Percentiles rank a stretch among this genome's conserved stretches.
Evolutionary conservation across 2,329 filamentous ascomycete species (phyloP).

Genomic region (Aspergillus fijiensis): DNA sequence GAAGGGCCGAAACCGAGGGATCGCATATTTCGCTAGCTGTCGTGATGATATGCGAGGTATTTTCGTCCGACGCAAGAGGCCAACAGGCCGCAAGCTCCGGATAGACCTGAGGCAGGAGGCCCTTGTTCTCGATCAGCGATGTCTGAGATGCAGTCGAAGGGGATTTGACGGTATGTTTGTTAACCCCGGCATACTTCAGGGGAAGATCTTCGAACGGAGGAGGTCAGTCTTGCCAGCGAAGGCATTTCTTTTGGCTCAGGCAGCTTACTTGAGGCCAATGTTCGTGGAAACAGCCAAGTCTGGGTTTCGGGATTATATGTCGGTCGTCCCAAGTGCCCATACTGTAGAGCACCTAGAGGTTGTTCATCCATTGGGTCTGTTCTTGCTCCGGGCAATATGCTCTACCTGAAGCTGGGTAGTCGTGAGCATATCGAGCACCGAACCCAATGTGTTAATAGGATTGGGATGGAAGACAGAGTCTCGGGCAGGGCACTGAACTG

Average conservation of each 20-base stretch:
- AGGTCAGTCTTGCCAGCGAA: neutral
- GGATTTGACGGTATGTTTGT: slow-evolving; percentile 27
- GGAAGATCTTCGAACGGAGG: slow-evolving; percentile 17
- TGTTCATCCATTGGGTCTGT: slow-evolving; percentile 59
- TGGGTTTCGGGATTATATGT: slow-evolving; percentile 50
- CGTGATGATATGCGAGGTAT: slow-evolving; percentile 33
- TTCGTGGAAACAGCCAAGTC: slow-evolving; percentile 51
- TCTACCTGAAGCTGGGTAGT: slow-evolving; percentile 21
- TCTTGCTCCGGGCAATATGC: slow-evolving; percentile 30
- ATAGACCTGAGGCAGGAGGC: slow-evolving; percentile 28
- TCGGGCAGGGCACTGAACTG: neutral
- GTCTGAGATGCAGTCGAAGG: slow-evolving; percentile 17
- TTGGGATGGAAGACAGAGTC: neutral
- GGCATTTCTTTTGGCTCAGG: neutral
- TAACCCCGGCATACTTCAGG: slow-evolving; percentile 34
- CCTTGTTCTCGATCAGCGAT: slow-evolving; percentile 22
- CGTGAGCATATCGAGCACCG: slow-evolving; percentile 30
- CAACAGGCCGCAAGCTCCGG: slow-evolving; percentile 40
- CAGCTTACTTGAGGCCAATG: slow-evolving; percentile 29
- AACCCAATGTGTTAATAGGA: slow-evolving; percentile 1
- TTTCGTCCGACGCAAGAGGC: slow-evolving; percentile 31
- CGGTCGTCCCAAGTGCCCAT: slow-evolving; percentile 57
- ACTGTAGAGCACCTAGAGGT: slow-evolving; percentile 51
- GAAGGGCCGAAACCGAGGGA: slow-evolving; percentile 39
- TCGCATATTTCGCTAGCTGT: slow-evolving; percentile 33